These are phyloP conservation scores for Diospyros kaki DNA, from an alignment of 148 eudicot species.

Conservation along the genomic window DNA sequence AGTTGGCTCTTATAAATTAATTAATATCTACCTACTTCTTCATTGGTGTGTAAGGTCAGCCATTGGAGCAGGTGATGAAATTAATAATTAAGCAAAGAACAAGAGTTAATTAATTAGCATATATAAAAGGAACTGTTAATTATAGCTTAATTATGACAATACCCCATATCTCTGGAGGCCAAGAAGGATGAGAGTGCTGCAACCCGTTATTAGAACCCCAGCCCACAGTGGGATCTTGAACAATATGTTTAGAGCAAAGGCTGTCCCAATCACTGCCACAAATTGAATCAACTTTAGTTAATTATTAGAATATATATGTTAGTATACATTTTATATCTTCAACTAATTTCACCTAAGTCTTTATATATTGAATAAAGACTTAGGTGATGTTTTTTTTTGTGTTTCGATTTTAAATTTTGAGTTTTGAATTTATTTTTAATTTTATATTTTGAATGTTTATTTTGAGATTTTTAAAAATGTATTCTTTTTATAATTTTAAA, in stretches of 20 bases:
- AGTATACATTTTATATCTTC: too few relatives aligned
- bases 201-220: conserved; percentile 80
- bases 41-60: background rate
- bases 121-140: background rate
- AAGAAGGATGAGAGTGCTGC: conserved; percentile 76
- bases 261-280: conserved; percentile 76
- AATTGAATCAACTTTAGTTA: background rate
- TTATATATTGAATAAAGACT: too few relatives aligned
- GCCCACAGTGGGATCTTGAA: conserved; percentile 80
- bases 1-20: too few relatives aligned
- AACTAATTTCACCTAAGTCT: too few relatives aligned
- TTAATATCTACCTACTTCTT: too few relatives aligned
- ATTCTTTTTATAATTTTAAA: too few relatives aligned
- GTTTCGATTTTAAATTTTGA: too few relatives aligned
- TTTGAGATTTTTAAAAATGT: too few relatives aligned
- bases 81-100: too few relatives aligned
- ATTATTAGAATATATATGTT: background rate
- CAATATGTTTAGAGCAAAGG: conserved; percentile 75
- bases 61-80: background rate
- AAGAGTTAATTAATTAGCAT: too few relatives aligned
- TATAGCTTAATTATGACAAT: background rate
- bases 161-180: conserved; percentile 88
- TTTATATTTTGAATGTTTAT: background rate
- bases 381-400: too few relatives aligned
- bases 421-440: background rate